Evolutionary conservation across 208 protist genomes (phyloP).

Genomic region (Trichomonas tenax): DNA sequence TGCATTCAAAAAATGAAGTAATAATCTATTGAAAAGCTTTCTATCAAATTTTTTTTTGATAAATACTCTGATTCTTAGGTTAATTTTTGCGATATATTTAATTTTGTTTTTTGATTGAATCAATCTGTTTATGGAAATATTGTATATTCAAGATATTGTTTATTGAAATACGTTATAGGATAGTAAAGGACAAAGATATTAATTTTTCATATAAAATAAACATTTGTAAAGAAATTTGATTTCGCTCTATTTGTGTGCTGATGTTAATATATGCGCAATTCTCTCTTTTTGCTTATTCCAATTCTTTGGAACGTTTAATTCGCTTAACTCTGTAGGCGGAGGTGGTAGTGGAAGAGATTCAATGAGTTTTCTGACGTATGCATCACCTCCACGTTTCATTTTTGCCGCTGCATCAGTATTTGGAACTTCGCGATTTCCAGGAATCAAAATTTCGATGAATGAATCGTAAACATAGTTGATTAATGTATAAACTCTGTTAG

Average conservation of each 20-base stretch:
- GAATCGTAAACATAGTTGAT: conserved; percentile 6
- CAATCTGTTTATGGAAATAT: too few species aligned
- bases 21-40: too few species aligned
- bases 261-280: background rate
- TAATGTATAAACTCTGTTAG: background rate
- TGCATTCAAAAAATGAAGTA: too few species aligned
- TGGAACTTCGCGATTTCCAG: background rate
- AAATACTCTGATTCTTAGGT: too few species aligned
- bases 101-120: too few species aligned
- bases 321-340: background rate
- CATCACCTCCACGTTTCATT: background rate
- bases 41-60: too few species aligned
- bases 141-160: too few species aligned
- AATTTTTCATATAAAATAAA: too few species aligned
- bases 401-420: background rate
- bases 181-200: too few species aligned
- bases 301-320: background rate
- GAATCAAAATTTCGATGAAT: background rate
- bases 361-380: background rate
- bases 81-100: too few species aligned
- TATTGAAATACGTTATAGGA: too few species aligned
- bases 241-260: background rate
- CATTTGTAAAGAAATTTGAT: too few species aligned
- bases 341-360: background rate
- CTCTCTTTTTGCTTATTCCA: background rate